These are phyloP conservation scores for Cryptococcus amylolentus DNA, from an alignment of 1,284 basidiomycete species.

Conservation along the genomic window DNA sequence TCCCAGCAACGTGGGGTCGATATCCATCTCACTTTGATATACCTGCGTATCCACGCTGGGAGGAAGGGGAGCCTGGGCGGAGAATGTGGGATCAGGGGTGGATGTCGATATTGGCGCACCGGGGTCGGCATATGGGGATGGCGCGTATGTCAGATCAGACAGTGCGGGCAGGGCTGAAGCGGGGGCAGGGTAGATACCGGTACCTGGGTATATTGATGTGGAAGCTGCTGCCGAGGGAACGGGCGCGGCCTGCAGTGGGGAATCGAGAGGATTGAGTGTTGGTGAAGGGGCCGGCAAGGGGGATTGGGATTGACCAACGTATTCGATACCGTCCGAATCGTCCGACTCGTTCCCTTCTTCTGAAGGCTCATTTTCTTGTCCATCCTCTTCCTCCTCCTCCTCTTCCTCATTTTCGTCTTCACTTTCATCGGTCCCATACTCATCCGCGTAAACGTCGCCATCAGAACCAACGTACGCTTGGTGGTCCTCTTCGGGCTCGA, in stretches of 20 bases:
- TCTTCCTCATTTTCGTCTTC: constrained; percentile 14
- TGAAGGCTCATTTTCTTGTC: constrained; percentile 1
- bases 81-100: neutral
- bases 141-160: neutral
- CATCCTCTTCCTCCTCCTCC: constrained; percentile 9
- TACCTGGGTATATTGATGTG: too few relatives aligned
- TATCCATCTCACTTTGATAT: neutral
- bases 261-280: constrained; percentile 2
- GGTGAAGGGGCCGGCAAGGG: constrained; percentile 4
- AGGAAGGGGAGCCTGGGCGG: neutral
- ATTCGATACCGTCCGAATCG: constrained; percentile 14
- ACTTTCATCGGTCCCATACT: constrained; percentile 9
- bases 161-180: neutral
- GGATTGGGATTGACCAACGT: constrained; percentile 12
- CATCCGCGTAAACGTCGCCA: constrained; percentile 12
- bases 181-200: neutral
- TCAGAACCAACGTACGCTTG: constrained; percentile 16
- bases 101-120: neutral
- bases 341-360: constrained; percentile 13
- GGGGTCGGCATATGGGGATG: neutral
- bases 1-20: neutral
- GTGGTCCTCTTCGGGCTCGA: constrained; percentile 11
- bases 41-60: neutral
- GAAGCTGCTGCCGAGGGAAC: neutral
- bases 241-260: neutral